These are phyloP conservation scores for Plectosphaerella cucumerina DNA, from an alignment of 2,329 filamentous ascomycete genomes.

Conservation along the genomic window DNA sequence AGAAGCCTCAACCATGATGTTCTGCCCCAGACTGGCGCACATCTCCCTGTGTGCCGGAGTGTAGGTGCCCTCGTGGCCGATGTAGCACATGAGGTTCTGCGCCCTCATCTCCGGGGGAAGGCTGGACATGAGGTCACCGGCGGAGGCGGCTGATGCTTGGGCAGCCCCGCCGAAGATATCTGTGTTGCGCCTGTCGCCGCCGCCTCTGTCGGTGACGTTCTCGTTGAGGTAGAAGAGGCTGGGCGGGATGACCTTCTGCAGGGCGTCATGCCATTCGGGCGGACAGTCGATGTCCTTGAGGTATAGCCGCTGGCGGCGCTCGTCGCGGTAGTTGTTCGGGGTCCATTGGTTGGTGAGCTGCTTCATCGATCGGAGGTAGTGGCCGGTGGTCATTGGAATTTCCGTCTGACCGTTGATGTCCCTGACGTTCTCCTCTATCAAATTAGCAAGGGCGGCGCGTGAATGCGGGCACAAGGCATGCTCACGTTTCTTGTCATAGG, in stretches of 20 bases:
- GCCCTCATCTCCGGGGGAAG: constrained; percentile 83
- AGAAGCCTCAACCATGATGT: constrained; percentile 96
- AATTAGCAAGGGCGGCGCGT: too few species aligned
- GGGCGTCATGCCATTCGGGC: constrained; percentile 74
- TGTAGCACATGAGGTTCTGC: constrained; percentile 96
- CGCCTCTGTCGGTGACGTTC: constrained; percentile 50
- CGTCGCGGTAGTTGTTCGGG: constrained; percentile 70
- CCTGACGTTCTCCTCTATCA: constrained; percentile 75
- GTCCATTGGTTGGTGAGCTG: constrained; percentile 81
- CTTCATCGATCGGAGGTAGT: constrained; percentile 86
- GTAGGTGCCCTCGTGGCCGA: constrained; percentile 95
- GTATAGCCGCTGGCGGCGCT: constrained; percentile 81
- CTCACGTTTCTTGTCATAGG: constrained; percentile 74
- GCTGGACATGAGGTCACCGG: constrained; percentile 93
- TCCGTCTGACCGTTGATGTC: constrained; percentile 71
- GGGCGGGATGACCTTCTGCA: constrained; percentile 73
- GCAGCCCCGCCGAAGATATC: constrained; percentile 40
- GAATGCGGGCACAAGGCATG: constrained; percentile 15
- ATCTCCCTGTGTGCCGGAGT: constrained; percentile 95
- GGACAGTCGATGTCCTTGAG: constrained; percentile 97
- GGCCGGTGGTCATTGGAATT: constrained; percentile 79
- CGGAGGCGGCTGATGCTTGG: constrained; percentile 59
- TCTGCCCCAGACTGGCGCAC: constrained; percentile 94
- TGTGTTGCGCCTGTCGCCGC: constrained; percentile 12
- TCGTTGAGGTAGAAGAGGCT: constrained; percentile 90